A percentile compares a stretch with the other conserved stretches of the same genome.
phyloP scores from a whole-genome alignment of 495 filamentous ascomycete species.

The Xylaria scruposa region DNA sequence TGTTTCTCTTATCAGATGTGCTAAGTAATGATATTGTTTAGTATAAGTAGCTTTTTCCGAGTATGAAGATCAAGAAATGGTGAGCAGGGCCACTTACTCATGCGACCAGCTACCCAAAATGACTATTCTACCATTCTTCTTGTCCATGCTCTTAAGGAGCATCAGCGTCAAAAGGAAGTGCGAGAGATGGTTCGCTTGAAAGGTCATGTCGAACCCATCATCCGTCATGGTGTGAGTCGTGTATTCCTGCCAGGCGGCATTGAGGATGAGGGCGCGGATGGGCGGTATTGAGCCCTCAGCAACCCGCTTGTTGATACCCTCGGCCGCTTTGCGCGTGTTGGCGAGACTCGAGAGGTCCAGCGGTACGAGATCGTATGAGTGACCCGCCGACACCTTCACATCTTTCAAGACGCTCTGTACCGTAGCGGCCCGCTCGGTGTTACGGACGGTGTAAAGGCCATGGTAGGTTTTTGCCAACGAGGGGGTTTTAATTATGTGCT shows the following conservation, averaged over 20 bases:
- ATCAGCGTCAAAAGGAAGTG: slow-evolving; percentile 53
- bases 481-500: slow-evolving; percentile 49
- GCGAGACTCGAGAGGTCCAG: slow-evolving; percentile 52
- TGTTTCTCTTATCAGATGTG: slow-evolving; percentile 37
- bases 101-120: slow-evolving; percentile 53
- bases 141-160: slow-evolving; percentile 53
- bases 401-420: slow-evolving; percentile 40
- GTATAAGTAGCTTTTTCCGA: not conserved
- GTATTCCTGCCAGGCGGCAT: slow-evolving; percentile 50
- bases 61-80: not conserved
- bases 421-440: slow-evolving; percentile 44
- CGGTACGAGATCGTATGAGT: slow-evolving; percentile 48
- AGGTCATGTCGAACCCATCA: slow-evolving; percentile 51
- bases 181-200: slow-evolving; percentile 54
- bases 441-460: slow-evolving; percentile 50
- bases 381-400: slow-evolving; percentile 33
- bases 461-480: slow-evolving; percentile 44
- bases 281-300: slow-evolving; percentile 46
- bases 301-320: slow-evolving; percentile 46
- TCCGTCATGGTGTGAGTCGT: slow-evolving; percentile 42
- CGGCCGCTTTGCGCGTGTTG: slow-evolving; percentile 48
- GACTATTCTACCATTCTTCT: slow-evolving; percentile 49
- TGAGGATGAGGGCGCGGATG: slow-evolving; percentile 53
- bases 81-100: slow-evolving; percentile 35
- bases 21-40: slow-evolving; percentile 25